These are phyloP conservation scores for Sporisorium graminicola DNA, from an alignment of 1,284 basidiomycete species.

Conservation along the genomic window DNA sequence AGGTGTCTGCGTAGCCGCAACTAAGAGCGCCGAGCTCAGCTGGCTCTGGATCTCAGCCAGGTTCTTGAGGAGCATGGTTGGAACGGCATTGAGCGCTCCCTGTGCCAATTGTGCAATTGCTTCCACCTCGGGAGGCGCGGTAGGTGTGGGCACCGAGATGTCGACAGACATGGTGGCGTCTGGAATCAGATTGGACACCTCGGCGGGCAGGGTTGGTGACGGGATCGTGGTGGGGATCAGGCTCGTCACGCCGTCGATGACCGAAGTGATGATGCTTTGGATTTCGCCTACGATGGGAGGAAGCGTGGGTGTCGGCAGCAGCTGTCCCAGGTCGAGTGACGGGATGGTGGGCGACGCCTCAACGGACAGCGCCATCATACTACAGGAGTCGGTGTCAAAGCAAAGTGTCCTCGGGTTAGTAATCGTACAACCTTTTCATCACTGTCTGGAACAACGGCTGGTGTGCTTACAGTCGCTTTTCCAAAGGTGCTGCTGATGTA, in stretches of 20 bases:
- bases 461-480: slow-evolving; percentile 45
- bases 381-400: neutral
- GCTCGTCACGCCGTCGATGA: slow-evolving; percentile 35
- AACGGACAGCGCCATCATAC: slow-evolving; percentile 31
- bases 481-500: slow-evolving; percentile 31
- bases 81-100: slow-evolving; percentile 28
- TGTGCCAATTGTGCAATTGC: slow-evolving; percentile 16
- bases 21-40: slow-evolving; percentile 16
- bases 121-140: slow-evolving; percentile 5
- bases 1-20: slow-evolving; percentile 13
- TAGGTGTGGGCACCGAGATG: slow-evolving; percentile 11
- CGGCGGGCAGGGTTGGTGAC: slow-evolving; percentile 16
- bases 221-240: slow-evolving; percentile 40
- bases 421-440: too few relatives aligned
- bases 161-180: slow-evolving; percentile 3
- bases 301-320: slow-evolving; percentile 25
- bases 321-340: slow-evolving; percentile 17
- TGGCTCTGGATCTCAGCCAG: slow-evolving; percentile 21
- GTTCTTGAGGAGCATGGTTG: slow-evolving; percentile 29
- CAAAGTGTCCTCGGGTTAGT: neutral
- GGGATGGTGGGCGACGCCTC: slow-evolving; percentile 32
- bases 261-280: slow-evolving; percentile 28
- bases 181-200: slow-evolving; percentile 6
- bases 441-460: neutral
- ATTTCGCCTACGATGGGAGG: slow-evolving; percentile 21